Evolutionary conservation across 2,329 filamentous ascomycete genomes (phyloP).

Genomic region (Tolypocladium album): DNA sequence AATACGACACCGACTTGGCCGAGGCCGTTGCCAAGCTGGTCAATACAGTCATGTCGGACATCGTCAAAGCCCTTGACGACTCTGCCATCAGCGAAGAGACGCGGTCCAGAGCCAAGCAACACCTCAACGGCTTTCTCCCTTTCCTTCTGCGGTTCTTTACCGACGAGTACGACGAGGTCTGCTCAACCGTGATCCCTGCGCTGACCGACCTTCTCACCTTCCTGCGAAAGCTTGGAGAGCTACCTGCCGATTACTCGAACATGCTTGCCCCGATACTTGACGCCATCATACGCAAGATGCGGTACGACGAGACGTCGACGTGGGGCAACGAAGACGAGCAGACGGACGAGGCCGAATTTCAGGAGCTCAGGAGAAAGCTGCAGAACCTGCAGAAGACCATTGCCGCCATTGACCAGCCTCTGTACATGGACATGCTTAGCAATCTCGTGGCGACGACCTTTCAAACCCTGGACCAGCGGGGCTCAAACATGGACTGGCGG

Average conservation of each 20-base stretch:
- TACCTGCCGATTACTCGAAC: slow-evolving; percentile 65
- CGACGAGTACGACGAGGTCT: slow-evolving; percentile 96
- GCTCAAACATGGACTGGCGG: slow-evolving; percentile 76
- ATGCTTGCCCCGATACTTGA: slow-evolving; percentile 85
- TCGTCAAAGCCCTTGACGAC: slow-evolving; percentile 77
- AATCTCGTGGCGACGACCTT: slow-evolving; percentile 84
- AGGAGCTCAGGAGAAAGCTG: slow-evolving; percentile 81
- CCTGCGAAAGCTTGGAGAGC: slow-evolving; percentile 65
- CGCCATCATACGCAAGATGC: slow-evolving; percentile 90
- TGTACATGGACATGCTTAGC: slow-evolving; percentile 83
- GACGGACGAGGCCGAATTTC: slow-evolving; percentile 94
- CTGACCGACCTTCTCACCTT: slow-evolving; percentile 88
- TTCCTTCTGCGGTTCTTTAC: slow-evolving; percentile 89
- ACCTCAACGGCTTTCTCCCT: slow-evolving; percentile 75
- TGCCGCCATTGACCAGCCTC: slow-evolving; percentile 73
- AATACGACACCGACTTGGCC: slow-evolving; percentile 91
- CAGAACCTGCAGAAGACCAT: slow-evolving; percentile 89
- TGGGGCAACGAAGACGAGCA: slow-evolving; percentile 94
- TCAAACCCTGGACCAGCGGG: slow-evolving; percentile 63
- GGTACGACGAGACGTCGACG: slow-evolving; percentile 86
- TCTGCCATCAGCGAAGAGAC: slow-evolving; percentile 48
- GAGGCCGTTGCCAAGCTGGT: slow-evolving; percentile 93
- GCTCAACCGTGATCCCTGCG: slow-evolving; percentile 87
- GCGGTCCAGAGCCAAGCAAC: slow-evolving; percentile 65
- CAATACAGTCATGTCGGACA: slow-evolving; percentile 78